Evolutionary conservation across 2,329 filamentous ascomycete species (phyloP).

Genomic region (Fusarium redolens): DNA sequence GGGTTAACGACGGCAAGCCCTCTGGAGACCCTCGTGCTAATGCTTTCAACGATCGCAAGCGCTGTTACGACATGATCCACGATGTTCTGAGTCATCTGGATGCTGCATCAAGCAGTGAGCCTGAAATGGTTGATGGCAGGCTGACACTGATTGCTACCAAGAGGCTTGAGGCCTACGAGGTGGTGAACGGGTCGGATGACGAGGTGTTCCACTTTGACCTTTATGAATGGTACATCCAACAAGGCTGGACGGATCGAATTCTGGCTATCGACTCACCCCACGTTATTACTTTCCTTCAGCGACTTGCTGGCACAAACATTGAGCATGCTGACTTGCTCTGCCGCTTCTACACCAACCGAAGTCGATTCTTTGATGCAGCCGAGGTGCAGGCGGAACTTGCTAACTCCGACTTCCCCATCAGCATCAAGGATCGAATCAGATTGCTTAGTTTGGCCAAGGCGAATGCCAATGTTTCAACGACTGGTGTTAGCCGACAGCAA

Average conservation of each 20-base stretch:
- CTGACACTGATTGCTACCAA: slow-evolving; percentile 81
- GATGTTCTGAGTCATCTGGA: slow-evolving; percentile 84
- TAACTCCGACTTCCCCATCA: slow-evolving; percentile 81
- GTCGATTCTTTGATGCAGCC: slow-evolving; percentile 87
- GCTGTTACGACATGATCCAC: slow-evolving; percentile 90
- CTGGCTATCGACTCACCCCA: slow-evolving; percentile 86
- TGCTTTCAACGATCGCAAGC: slow-evolving; percentile 76
- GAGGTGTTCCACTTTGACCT: slow-evolving; percentile 95
- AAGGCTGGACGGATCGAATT: slow-evolving; percentile 86
- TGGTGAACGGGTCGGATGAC: slow-evolving; percentile 88
- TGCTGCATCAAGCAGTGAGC: slow-evolving; percentile 72
- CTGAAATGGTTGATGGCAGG: slow-evolving; percentile 81
- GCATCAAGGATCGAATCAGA: slow-evolving; percentile 87
- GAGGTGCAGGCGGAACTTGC: slow-evolving; percentile 86
- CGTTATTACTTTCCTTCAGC: slow-evolving; percentile 86
- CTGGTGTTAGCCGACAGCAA: slow-evolving; percentile 79
- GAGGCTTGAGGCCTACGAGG: slow-evolving; percentile 86
- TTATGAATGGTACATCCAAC: slow-evolving; percentile 96
- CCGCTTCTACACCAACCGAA: slow-evolving; percentile 88
- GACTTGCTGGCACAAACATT: slow-evolving; percentile 77
- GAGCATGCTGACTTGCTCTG: slow-evolving; percentile 91
- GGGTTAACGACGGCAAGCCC: slow-evolving; percentile 87
- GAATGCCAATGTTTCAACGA: slow-evolving; percentile 86
- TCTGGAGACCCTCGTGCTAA: slow-evolving; percentile 74
- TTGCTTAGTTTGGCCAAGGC: slow-evolving; percentile 92